phyloP scores from a whole-genome alignment of 2,329 filamentous ascomycete genomes.

The Capronia coronata region DNA sequence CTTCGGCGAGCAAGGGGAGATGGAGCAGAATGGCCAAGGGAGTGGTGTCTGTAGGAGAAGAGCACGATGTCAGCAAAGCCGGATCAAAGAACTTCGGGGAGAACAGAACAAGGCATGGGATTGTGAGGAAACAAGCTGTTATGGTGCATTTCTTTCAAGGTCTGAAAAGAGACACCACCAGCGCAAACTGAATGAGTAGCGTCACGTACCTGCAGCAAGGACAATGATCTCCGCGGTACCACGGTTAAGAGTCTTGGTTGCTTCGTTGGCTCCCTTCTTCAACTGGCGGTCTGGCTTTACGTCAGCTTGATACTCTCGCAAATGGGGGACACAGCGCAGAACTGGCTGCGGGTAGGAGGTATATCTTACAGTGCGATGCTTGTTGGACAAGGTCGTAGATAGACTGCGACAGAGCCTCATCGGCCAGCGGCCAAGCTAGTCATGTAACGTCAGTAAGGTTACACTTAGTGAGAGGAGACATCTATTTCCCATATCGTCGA shows the following conservation, averaged over 20 bases:
- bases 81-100: not conserved
- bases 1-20: constrained; percentile 78
- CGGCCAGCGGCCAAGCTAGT: constrained; percentile 62
- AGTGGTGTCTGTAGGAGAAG: constrained; percentile 55
- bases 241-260: constrained; percentile 83
- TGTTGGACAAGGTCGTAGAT: constrained; percentile 78
- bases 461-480: too few relatives aligned
- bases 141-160: too few relatives aligned
- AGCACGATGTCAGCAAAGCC: not conserved
- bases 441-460: not conserved
- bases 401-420: constrained; percentile 68
- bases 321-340: not conserved
- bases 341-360: not conserved
- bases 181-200: too few relatives aligned
- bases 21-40: constrained; percentile 85
- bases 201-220: constrained; percentile 57
- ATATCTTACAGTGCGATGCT: constrained; percentile 42
- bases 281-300: constrained; percentile 54
- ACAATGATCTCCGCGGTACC: constrained; percentile 86
- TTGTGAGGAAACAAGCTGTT: too few relatives aligned
- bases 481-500: too few relatives aligned
- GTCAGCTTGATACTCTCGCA: constrained; percentile 43
- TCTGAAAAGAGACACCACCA: too few relatives aligned
- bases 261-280: constrained; percentile 84
- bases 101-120: too few relatives aligned